Conservation (phyloP, 345 rosid species). For the Iberis pinnata region DNA sequence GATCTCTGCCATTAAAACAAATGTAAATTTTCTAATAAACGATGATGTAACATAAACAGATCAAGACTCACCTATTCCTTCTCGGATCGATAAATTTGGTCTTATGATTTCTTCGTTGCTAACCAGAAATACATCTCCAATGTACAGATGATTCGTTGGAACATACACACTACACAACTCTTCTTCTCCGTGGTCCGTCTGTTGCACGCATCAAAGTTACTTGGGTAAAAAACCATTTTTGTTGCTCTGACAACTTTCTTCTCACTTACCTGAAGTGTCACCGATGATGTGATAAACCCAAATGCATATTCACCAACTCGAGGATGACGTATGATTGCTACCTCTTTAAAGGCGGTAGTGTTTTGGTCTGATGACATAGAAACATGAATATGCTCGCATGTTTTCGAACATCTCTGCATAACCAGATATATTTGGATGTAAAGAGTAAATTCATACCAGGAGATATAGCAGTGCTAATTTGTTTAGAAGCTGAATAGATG, state of each 20-base stretch:
- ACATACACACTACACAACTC: conserved; percentile 84
- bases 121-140: conserved; percentile 76
- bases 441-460: conserved; percentile 42
- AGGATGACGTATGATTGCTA: conserved; percentile 82
- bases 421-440: no score
- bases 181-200: conserved; percentile 68
- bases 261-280: conserved; percentile 62
- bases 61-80: conserved; percentile 67
- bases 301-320: no score
- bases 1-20: no score
- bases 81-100: conserved; percentile 77
- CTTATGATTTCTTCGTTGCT: conserved; percentile 73
- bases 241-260: not conserved
- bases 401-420: no score
- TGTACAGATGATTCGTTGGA: conserved; percentile 79
- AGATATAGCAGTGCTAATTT: conserved; percentile 75
- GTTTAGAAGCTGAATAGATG: conserved; percentile 77
- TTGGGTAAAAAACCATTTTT: not conserved
- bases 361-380: conserved; percentile 51
- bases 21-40: conserved; percentile 8
- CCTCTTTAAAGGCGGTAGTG: conserved; percentile 74
- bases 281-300: conserved; percentile 78
- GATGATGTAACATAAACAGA: not conserved
- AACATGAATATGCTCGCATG: not conserved
- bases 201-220: conserved; percentile 13